phyloP scores from a whole-genome alignment of 345 rosid genomes.

The Streptanthus diversifolius region DNA sequence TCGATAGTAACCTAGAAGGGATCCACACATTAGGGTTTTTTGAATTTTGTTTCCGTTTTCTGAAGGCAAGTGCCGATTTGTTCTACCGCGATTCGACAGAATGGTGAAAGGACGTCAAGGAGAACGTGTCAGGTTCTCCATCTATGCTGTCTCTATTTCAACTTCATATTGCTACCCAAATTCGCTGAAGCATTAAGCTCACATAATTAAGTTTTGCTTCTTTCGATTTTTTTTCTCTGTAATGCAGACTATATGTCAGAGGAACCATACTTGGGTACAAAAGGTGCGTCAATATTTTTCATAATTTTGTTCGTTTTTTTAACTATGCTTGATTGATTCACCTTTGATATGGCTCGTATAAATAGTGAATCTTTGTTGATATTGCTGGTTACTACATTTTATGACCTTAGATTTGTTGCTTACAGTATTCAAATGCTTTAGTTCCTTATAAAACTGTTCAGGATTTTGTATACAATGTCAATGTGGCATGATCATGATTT shows the following conservation, averaged over 20 bases:
- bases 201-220: background rate
- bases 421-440: background rate
- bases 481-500: background rate
- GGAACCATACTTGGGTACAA: slow-evolving; percentile 78
- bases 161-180: background rate
- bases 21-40: background rate
- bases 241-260: slow-evolving; percentile 67
- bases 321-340: background rate
- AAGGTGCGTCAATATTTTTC: slow-evolving; percentile 38
- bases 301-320: background rate
- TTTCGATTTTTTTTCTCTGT: background rate
- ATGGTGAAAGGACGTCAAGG: slow-evolving; percentile 94
- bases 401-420: background rate
- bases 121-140: slow-evolving; percentile 66
- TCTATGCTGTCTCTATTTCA: background rate
- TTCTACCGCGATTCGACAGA: slow-evolving; percentile 11
- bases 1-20: background rate
- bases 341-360: background rate
- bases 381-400: background rate
- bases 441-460: background rate
- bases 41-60: background rate
- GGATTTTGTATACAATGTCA: background rate
- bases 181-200: background rate
- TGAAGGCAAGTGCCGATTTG: slow-evolving; percentile 7
- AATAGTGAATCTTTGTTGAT: background rate